Conservation (phyloP, 2,329 filamentous ascomycete genomes). For the Lachnellula hyalina region DNA sequence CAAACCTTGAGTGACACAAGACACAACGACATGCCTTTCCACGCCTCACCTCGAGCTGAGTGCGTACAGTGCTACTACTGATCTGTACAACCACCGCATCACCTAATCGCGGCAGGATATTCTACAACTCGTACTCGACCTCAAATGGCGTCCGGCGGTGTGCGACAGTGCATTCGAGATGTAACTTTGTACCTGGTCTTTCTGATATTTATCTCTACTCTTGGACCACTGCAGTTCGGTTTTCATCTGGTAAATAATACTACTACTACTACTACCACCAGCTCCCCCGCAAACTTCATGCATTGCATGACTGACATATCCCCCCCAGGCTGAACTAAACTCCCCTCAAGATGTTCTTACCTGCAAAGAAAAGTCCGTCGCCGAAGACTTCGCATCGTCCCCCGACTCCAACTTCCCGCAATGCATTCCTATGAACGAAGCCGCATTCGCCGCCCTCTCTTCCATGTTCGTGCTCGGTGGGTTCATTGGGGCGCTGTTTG, state of each 20-base stretch:
- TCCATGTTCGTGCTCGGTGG: conserved; percentile 91
- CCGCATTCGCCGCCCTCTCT: conserved; percentile 78
- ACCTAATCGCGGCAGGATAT: no score
- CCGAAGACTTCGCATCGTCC: conserved; percentile 20
- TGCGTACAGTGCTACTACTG: no score
- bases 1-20: background rate
- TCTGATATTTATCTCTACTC: conserved; percentile 68
- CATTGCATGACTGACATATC: conserved; percentile 2
- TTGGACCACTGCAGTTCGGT: conserved; percentile 90
- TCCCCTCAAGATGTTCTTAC: conserved; percentile 91
- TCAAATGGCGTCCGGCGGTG: conserved; percentile 27
- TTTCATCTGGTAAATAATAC: conserved; percentile 69
- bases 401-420: conserved; percentile 48
- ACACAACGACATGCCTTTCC: background rate
- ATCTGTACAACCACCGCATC: background rate
- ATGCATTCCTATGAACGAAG: conserved; percentile 84
- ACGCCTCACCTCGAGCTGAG: no score
- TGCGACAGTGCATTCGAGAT: conserved; percentile 29
- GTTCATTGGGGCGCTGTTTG: conserved; percentile 71
- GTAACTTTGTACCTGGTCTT: conserved; percentile 74
- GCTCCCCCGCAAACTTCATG: background rate
- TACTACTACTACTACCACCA: conserved; percentile 1
- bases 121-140: background rate
- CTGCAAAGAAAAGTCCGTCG: conserved; percentile 61
- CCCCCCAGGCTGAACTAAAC: conserved; percentile 77